Base-by-base conservation (phyloP, 176 grass and related monocot genomes). In the Raddia distichophylla region DNA sequence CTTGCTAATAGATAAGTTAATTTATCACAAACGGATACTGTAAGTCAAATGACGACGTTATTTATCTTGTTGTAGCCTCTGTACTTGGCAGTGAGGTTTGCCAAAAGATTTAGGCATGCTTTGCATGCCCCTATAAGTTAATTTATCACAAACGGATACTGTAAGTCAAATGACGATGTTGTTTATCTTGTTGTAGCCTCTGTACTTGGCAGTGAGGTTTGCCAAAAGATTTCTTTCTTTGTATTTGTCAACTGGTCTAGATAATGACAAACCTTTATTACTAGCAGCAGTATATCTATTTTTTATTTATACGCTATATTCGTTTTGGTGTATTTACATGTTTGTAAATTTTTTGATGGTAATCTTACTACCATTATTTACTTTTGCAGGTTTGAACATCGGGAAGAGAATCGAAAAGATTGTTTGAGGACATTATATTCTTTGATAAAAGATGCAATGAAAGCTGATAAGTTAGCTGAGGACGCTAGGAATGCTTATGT, bases 381-480 rank as follows among this genome's bases (percentile, higher is more conserved):
- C 43, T 80, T 50, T 10, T 69, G 18, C 53, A 98, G 90, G 74
- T 98, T 89, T 88, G 92, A 93, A 12, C 88, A 98, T 73, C 82
- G 92, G 47, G 95, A 98, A 68, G 95, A 98, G 65, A 98, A 98
- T 84, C 89, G 95, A 76, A 98, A 94, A 82, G 95, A 98, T 89
- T 98, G 95, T 74, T 84, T 98, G 80, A 91, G 92, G 88, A 98
- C 92, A 73, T 73, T 98, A 14, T 91, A 82, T 67, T 82, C 77
- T 42, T 68, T 98, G 71, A 78, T 93, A 53, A 65, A 93, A 91
- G 88, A 93, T 79, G 95, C 92, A 46, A 75, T 81, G 61, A 93
- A 87, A 89, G 92, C 95, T 0, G 92, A 94, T 67, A 84, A 84
- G 78, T 69, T 94, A 73, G 92, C 76, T 35, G 88, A 89, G n/a